A percentile compares a stretch with the other conserved stretches of the same genome.
Conservation (phyloP, 441 rosid genomes). For the Populus hybrid region DNA sequence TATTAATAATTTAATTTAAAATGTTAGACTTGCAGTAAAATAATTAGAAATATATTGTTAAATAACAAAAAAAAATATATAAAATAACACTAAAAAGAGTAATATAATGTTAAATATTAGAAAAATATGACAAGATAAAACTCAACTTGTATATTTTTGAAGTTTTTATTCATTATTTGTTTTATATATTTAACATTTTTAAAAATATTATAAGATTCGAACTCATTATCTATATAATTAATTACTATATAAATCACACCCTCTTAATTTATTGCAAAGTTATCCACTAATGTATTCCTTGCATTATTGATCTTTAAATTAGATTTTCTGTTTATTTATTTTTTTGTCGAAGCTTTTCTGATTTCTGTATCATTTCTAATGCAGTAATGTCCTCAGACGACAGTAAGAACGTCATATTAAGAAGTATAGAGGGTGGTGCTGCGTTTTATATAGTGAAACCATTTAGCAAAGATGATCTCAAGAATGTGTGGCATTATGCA, state of each 20-base stretch:
- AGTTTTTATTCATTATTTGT: too few species aligned
- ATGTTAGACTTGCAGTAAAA: too few species aligned
- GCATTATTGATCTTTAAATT: background rate
- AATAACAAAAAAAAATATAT: too few species aligned
- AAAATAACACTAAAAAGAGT: too few species aligned
- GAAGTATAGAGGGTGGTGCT: slow-evolving; percentile 57
- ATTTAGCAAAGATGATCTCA: slow-evolving; percentile 38
- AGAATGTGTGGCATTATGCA: slow-evolving; percentile 51
- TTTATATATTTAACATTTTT: background rate
- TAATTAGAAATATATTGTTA: too few species aligned
- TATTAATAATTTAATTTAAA: background rate
- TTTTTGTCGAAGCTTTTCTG: background rate
- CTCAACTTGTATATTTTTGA: background rate
- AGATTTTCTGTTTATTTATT: too few species aligned
- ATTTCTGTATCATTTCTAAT: background rate
- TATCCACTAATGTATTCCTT: background rate
- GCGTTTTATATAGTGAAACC: slow-evolving; percentile 11
- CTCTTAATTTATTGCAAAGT: background rate
- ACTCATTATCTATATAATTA: background rate
- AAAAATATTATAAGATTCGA: too few species aligned
- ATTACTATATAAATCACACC: background rate
- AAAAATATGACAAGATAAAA: background rate
- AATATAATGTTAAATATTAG: too few species aligned
- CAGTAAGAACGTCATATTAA: slow-evolving; percentile 30
- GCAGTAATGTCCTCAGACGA: slow-evolving; percentile 70